These are phyloP conservation scores for Calonectria leucothoes DNA, from an alignment of 2,329 filamentous ascomycete species.

Conservation along the genomic window DNA sequence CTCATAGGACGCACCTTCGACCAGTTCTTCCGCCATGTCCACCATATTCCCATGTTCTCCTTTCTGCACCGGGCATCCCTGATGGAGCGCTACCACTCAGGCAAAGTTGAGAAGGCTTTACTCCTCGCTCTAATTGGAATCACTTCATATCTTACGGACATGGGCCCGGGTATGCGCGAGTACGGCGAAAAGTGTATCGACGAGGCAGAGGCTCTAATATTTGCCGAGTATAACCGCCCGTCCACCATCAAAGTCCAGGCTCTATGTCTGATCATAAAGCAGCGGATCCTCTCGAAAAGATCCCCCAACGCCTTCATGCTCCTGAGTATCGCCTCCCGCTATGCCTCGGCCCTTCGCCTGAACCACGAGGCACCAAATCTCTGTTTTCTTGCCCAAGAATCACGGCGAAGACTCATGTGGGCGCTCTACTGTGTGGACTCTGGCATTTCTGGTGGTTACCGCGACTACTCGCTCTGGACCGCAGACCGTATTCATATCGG, in stretches of 20 bases:
- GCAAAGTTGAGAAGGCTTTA: constrained; percentile 65
- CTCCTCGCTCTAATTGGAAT: constrained; percentile 67
- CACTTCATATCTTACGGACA: constrained; percentile 65
- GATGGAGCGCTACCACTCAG: constrained; percentile 69
- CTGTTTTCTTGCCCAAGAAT: constrained; percentile 55
- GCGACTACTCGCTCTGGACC: constrained; percentile 58
- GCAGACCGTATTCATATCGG: constrained; percentile 55
- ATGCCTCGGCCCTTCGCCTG: constrained; percentile 55
- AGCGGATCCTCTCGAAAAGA: constrained; percentile 55
- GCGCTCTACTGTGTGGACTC: constrained; percentile 57
- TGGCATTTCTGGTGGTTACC: constrained; percentile 55
- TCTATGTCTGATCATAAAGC: constrained; percentile 57
- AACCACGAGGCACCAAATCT: constrained; percentile 56
- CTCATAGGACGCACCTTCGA: constrained; percentile 65
- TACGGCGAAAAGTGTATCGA: constrained; percentile 67
- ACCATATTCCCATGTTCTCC: constrained; percentile 69
- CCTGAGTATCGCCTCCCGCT: constrained; percentile 55
- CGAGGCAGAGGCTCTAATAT: constrained; percentile 64
- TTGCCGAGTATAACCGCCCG: constrained; percentile 65
- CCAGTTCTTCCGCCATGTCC: constrained; percentile 68
- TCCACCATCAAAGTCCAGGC: constrained; percentile 67
- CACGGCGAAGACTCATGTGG: constrained; percentile 57
- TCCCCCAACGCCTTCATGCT: constrained; percentile 60
- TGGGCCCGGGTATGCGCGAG: constrained; percentile 63
- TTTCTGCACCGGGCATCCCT: constrained; percentile 70